These are phyloP conservation scores for Cytauxzoon felis DNA, from an alignment of 169 alveolate species.

Conservation along the genomic window DNA sequence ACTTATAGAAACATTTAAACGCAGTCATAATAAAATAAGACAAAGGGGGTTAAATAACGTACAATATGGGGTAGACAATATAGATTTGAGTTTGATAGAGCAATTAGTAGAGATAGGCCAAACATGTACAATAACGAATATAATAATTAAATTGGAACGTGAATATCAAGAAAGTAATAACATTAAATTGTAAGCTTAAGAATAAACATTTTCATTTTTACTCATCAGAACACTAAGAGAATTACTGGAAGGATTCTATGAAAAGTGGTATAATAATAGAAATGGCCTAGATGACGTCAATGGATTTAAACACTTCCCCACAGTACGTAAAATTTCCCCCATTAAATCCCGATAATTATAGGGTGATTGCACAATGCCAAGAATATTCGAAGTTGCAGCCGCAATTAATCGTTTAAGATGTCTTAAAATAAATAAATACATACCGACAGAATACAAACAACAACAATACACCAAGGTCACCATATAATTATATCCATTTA, in stretches of 20 bases:
- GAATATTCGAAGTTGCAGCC: slow-evolving; percentile 61
- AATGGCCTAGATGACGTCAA: slow-evolving; percentile 57
- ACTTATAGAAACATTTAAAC: slow-evolving; percentile 26
- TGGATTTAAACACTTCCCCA: slow-evolving; percentile 55
- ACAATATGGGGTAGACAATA: slow-evolving; percentile 40
- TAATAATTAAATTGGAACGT: slow-evolving; percentile 37
- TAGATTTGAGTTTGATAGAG: slow-evolving; percentile 46
- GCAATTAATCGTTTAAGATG: slow-evolving; percentile 51
- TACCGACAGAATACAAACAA: background rate
- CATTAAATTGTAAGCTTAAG: background rate
- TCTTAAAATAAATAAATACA: slow-evolving; percentile 11
- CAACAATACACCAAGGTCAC: slow-evolving; percentile 5
- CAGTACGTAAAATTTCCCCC: slow-evolving; percentile 8
- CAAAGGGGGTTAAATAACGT: slow-evolving; percentile 46
- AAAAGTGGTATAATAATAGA: slow-evolving; percentile 15
- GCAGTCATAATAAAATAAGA: slow-evolving; percentile 25
- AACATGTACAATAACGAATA: slow-evolving; percentile 59
- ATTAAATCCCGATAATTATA: background rate
- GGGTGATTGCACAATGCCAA: slow-evolving; percentile 65
- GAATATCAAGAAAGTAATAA: slow-evolving; percentile 12
- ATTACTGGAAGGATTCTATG: slow-evolving; percentile 38
- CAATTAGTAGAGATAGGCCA: slow-evolving; percentile 52
- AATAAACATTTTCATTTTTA: background rate
- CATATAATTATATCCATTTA: too few relatives aligned
- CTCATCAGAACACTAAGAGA: slow-evolving; percentile 34